Evolutionary conservation across 148 eudicot species (phyloP), one percentile per base, ranked within the genome.

Genomic region (Mesembryanthemum crystallinum): DNA sequence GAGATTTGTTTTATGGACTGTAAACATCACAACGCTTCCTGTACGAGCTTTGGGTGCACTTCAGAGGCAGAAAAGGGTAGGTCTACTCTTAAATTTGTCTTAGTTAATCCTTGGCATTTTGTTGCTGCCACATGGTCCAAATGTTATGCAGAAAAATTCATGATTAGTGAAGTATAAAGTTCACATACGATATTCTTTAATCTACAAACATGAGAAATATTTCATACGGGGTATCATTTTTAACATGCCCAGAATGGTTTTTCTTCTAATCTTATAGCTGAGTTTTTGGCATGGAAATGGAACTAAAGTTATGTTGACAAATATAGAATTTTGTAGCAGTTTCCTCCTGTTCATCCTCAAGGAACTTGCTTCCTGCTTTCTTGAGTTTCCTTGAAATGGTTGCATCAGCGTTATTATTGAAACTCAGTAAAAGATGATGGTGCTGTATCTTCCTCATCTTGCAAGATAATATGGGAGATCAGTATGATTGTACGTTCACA

Each of bases 21-120:
- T 82, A 32, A 77, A 82, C 82, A 18, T 87, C 61, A 39, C 83
- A n/a, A 78, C 91, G 60, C 82, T 93, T 71, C 98, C 98, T 72
- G 62, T 73, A 11, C 85, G 90, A 61, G 86, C 86, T 69, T 78
- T 88, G 63, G 55, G 63, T 71, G 97, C 98, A 10, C 80, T 91
- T 65, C 86, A 83, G 62, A 91, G 89, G 78, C 90, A 87, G 74
- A 88, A 85, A 76, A 61, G 59, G 94, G 97, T 91, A 66, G 76
- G 85, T 77, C 52, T 43, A 64, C 8, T 73, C 52, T 52, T 73
- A 1, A 47, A 29, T 24, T 27, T 73, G 28, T 71, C 7, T 17
- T 28, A 8, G 24, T 52, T 5, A 37, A 18, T 51, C 23, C 35
- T 59, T 45, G 9, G 1, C 20, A 10, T 45, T 28, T 64, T 13